Percentiles rank a stretch among this genome's conserved stretches.
Evolutionary conservation across 2,329 filamentous ascomycete genomes (phyloP).

Genomic region (Aspergillus sojae): DNA sequence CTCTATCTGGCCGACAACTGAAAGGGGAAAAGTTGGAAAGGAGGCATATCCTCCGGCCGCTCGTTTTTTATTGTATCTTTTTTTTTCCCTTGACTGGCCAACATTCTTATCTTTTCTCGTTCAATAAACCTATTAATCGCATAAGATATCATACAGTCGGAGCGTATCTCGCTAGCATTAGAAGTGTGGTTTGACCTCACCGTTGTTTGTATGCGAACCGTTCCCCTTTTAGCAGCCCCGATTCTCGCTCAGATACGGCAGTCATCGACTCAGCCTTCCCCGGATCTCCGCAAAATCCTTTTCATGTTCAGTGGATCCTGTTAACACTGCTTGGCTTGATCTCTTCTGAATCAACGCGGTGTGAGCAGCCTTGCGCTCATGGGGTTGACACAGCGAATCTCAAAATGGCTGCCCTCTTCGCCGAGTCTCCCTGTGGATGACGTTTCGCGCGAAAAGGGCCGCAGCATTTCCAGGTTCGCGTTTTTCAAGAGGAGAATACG

Average conservation of each 20-base stretch:
- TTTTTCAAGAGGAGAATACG: constrained; percentile 87
- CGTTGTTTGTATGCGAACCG: constrained; percentile 21
- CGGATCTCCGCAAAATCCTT: constrained; percentile 8
- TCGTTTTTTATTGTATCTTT: constrained; percentile 38
- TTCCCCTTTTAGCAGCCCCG: constrained; percentile 2
- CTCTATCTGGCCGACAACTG: constrained; percentile 31
- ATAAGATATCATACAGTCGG: constrained; percentile 8
- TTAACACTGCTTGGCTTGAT: constrained; percentile 11
- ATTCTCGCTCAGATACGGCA: not conserved
- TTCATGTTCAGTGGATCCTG: constrained; percentile 16
- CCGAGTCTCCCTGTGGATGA: constrained; percentile 52
- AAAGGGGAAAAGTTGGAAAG: constrained; percentile 39
- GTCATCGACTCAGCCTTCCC: not conserved
- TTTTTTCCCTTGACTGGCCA: constrained; percentile 16
- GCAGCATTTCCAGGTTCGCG: constrained; percentile 59
- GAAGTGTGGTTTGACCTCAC: constrained; percentile 7
- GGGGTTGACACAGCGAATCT: constrained; percentile 57
- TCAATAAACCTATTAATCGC: constrained; percentile 12
- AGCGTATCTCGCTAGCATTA: constrained; percentile 8
- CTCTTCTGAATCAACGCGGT: constrained; percentile 21
- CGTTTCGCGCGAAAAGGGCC: constrained; percentile 47
- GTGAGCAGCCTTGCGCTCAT: constrained; percentile 43
- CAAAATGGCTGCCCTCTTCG: constrained; percentile 54
- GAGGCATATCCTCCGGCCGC: constrained; percentile 47
- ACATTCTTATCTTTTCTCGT: constrained; percentile 19